Evolutionary conservation across 106 monocot genomes (phyloP), one percentile per base, ranked within the genome.

Genomic region (Triglochin maritima): DNA sequence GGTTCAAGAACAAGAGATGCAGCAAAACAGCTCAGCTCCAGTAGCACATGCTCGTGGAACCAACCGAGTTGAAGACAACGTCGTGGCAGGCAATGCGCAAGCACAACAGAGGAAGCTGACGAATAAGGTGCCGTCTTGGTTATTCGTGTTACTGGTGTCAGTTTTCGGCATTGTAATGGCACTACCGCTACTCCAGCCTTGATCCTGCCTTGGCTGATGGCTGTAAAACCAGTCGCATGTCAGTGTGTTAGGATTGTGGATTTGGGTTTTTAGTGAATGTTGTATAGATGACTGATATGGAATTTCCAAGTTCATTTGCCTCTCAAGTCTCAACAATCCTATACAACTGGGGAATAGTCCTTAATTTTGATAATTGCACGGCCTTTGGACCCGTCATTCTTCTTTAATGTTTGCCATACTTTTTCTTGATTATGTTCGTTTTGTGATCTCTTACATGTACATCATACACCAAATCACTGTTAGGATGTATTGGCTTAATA

Each of bases 81-180:
- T 57, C 9, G 14, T 69, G 47, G 51, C 55, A 15, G 66, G 3
- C 11, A 71, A 3, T 16, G 52, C 76, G 46, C 59, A 53, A 16
- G 86, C 62, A 2, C 57, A 55, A 46, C 78, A 74, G 44, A 73
- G 76, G 59, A 66, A 64, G 71, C 84, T 67, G 67, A 74, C 69
- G 44, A 83, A 81, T 65, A 71, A 76, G 47, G 53, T 92, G 13
- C 91, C 96, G 6, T 77, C 86, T 50, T 98, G 96, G 88, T 60
- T 86, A 49, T 50, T 91, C 56, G 47, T 88, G 55, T 15, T 98
- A 46, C 53, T 98, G 55, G 53, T 86, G 9, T 98, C 91, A 0
- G 71, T 88, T 55, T 91, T 91, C 53, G 86, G 96, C 2, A 44
- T 81, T 9, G 88, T 98, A 15, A 91, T 98, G 91, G 88, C 91